Conservation (phyloP, 257 asterid genomes). For the Striga asiatica region DNA sequence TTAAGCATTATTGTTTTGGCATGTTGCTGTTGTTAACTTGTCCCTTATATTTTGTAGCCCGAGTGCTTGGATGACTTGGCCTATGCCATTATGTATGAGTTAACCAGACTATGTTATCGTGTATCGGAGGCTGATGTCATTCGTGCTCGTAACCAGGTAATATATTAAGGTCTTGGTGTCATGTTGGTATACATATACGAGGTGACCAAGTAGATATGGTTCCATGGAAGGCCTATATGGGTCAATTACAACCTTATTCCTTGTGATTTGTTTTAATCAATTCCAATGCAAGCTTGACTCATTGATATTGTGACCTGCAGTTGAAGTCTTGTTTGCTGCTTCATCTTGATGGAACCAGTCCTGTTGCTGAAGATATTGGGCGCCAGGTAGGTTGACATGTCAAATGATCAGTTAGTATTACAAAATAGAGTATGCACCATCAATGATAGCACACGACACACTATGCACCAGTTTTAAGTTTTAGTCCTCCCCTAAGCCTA, state of each 20-base stretch:
- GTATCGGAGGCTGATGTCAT: slow-evolving; percentile 66
- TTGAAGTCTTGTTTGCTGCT: slow-evolving; percentile 82
- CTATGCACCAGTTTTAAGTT: background rate
- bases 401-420: background rate
- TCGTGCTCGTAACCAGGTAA: slow-evolving; percentile 90
- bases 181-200: background rate
- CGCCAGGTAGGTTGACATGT: slow-evolving; percentile 90
- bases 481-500: no score
- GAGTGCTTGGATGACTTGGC: slow-evolving; percentile 78
- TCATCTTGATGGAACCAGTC: slow-evolving; percentile 93
- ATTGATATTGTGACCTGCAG: slow-evolving; percentile 50
- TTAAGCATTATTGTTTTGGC: background rate
- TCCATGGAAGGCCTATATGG: no score
- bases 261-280: no score
- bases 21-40: background rate
- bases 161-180: background rate
- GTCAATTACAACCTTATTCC: no score
- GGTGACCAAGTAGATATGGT: no score
- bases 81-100: slow-evolving; percentile 59
- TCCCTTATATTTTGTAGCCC: slow-evolving; percentile 42
- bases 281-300: no score
- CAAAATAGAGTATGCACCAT: no score
- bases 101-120: slow-evolving; percentile 64
- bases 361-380: slow-evolving; percentile 94
- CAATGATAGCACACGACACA: background rate